Evolutionary conservation across 1,284 basidiomycete genomes (phyloP).

Genomic region (Cutaneotrichosporon cyanovorans): DNA sequence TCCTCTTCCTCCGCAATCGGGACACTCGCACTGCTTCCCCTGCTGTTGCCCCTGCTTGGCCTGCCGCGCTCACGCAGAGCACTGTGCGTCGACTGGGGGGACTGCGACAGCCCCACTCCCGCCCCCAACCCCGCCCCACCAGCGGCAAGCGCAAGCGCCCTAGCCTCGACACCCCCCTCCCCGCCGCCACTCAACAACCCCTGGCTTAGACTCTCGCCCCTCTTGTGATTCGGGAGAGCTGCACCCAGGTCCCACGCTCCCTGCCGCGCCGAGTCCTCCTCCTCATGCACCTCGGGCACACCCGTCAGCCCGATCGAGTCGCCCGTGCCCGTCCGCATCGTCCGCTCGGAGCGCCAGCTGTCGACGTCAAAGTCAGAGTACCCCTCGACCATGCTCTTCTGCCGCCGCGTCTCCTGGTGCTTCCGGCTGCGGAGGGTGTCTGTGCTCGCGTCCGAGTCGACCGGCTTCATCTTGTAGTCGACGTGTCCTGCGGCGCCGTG

Average conservation of each 20-base stretch:
- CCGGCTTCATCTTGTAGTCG: slow-evolving; percentile 18
- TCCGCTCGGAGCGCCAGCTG: slow-evolving; percentile 21
- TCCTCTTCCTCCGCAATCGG: no score
- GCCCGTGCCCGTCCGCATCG: slow-evolving; percentile 22
- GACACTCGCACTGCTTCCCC: no score
- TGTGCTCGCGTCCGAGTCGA: slow-evolving; percentile 16
- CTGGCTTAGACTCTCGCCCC: slow-evolving; percentile 11
- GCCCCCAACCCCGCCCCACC: neutral
- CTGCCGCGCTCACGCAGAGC: neutral
- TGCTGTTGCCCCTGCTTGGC: no score
- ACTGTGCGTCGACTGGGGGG: neutral
- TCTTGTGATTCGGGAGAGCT: slow-evolving; percentile 8
- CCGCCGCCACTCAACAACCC: slow-evolving; percentile 1
- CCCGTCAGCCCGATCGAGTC: slow-evolving; percentile 29
- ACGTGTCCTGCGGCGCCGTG: slow-evolving; percentile 35
- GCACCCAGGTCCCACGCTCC: neutral
- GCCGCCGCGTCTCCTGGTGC: slow-evolving; percentile 33
- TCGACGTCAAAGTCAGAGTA: slow-evolving; percentile 40
- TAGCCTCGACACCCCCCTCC: no score
- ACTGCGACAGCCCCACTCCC: no score
- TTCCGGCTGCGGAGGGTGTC: slow-evolving; percentile 33
- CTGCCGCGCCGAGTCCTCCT: slow-evolving; percentile 11
- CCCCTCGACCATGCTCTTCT: slow-evolving; percentile 44
- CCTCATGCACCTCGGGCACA: slow-evolving; percentile 25
- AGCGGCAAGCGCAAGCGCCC: neutral